Base-by-base conservation (phyloP, 2,329 filamentous ascomycete species). In the Fusarium avenaceum region DNA sequence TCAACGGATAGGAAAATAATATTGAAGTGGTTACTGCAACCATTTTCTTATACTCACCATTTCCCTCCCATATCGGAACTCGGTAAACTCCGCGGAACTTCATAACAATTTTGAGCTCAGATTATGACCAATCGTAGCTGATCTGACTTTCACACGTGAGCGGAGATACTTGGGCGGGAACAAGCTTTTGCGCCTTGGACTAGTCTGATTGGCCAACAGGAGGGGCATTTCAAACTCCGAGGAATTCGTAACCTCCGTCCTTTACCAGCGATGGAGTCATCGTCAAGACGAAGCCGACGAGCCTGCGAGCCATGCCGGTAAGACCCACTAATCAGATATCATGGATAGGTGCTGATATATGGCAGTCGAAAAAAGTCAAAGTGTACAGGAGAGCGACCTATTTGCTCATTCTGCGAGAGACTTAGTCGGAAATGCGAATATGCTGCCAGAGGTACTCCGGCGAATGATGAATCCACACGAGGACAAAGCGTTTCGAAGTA, bases 281-380 rank as follows among this genome's bases (percentile, higher is more conserved):
- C 6, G 15, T 20, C 26, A 3, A 33, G 2, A 17, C 22, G 11
- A 11, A 61, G 15, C 40, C 26, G 58, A 42, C n/a, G 35, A 7
- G 58, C 58, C 3, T 62, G 58, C 19, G 58, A 62, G 9, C 56
- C 58, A 2, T 62, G 58, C n/a, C 56, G 58, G 56, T 54, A 19
- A 28, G 55, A 38, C 3, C 26, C 4, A 4, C 15, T 4, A 6
- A 22, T 2, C 5, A 0, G 11, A 3, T 11, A 14, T 2, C 3
- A 14, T 13, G 11, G 11, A 30, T 30, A 4, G 10, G 11, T 11
- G 10, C 11, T 30, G 3, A 30, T 13, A 13, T 30, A 30, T 30
- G 11, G 1, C 0, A 61, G 58, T 14, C 56, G 46, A 6, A 62
- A 62, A 4, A 62, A 62, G 14, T 62, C 58, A 3, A 62, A 62